A percentile compares a stretch with the other conserved stretches of the same genome.
Conservation (phyloP, 192 early-diverging fungal species). For the Chytriomyces confervae region DNA sequence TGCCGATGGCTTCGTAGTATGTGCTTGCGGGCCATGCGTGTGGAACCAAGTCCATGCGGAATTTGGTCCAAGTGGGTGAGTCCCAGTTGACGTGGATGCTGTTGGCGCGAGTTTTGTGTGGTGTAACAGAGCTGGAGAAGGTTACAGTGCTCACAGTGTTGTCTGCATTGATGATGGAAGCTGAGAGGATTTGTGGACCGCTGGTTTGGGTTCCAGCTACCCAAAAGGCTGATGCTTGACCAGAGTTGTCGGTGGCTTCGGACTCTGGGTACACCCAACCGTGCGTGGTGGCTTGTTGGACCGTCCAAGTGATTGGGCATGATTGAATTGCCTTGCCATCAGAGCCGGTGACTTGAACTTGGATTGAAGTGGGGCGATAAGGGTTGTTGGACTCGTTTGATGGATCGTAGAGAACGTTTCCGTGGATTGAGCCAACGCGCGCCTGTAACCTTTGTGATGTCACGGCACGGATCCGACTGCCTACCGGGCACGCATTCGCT, state of each 20-base stretch:
- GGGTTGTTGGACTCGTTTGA: neutral
- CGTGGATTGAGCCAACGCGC: conserved; percentile 2
- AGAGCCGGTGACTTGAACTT: neutral
- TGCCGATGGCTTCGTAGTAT: conserved; percentile 23
- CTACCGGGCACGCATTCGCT: neutral
- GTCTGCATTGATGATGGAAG: conserved; percentile 6
- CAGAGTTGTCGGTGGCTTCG: neutral
- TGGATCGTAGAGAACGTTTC: conserved; percentile 18
- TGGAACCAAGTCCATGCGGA: neutral
- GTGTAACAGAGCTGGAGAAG: conserved; percentile 1
- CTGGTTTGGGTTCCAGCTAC: conserved; percentile 6
- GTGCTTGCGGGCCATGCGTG: conserved; percentile 16
- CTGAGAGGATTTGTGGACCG: conserved; percentile 5
- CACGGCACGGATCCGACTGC: neutral
- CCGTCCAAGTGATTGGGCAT: conserved; percentile 11
- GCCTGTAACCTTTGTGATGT: neutral
- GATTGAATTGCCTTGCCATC: neutral
- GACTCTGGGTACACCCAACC: neutral
- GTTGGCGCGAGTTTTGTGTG: conserved; percentile 17
- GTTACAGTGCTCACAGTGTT: neutral
- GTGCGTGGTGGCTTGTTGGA: neutral
- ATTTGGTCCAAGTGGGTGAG: conserved; percentile 7
- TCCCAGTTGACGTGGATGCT: conserved; percentile 19
- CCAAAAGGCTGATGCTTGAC: conserved; percentile 1
- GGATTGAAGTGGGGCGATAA: neutral